Evolutionary conservation across 768 basidiomycete genomes (phyloP).

Genomic region (Suillus fuscotomentosus): DNA sequence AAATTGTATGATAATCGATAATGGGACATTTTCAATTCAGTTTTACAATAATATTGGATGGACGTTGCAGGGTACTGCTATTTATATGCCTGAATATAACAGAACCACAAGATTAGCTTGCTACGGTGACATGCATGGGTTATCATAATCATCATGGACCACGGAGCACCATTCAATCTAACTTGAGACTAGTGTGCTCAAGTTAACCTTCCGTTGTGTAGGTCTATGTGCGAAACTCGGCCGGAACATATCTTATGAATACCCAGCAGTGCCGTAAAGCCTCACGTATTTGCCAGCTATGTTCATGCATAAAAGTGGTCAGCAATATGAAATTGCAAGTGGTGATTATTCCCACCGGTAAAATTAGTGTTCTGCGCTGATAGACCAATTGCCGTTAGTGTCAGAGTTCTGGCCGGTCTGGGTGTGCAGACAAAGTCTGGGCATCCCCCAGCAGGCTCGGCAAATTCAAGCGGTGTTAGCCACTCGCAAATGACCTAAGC

Average conservation of each 20-base stretch:
- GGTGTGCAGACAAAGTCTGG: no score
- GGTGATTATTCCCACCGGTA: neutral
- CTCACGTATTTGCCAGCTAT: neutral
- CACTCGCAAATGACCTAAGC: no score
- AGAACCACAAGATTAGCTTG: neutral
- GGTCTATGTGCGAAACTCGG: neutral
- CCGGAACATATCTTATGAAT: neutral
- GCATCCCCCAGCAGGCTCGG: no score
- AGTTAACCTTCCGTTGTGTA: neutral
- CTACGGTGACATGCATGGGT: neutral
- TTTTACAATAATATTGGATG: neutral
- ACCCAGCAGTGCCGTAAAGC: neutral
- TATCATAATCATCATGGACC: neutral
- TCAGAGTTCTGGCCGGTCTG: no score
- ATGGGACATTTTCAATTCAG: neutral
- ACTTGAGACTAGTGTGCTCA: no score
- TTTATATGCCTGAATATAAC: neutral
- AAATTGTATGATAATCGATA: neutral
- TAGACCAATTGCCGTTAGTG: neutral
- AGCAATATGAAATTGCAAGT: no score
- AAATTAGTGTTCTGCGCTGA: slow-evolving; percentile 6
- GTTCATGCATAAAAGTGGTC: neutral
- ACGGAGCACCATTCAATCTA: neutral
- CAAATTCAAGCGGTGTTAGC: no score
- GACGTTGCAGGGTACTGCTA: neutral